Percentiles rank a stretch among this genome's conserved stretches.
Conservation (phyloP, 2,329 filamentous ascomycete species). For the Colletotrichum liriopes region DNA sequence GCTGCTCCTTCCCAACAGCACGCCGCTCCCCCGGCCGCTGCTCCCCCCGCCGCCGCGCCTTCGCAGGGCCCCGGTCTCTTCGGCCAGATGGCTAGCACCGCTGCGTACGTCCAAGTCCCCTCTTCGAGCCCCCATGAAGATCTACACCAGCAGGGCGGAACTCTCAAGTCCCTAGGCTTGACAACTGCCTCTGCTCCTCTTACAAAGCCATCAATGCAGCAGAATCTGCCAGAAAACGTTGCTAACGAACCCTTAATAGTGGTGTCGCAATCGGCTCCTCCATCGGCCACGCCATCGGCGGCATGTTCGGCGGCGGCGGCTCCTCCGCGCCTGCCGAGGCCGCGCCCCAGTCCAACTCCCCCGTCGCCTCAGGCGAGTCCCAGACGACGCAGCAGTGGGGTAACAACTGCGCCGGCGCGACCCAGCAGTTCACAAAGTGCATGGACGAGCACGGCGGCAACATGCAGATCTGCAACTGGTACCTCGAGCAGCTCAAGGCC, state of each 20-base stretch:
- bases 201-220: slow-evolving; percentile 13
- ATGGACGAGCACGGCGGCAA: slow-evolving; percentile 96
- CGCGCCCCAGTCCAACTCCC: slow-evolving; percentile 59
- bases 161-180: neutral
- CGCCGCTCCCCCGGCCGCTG: slow-evolving; percentile 55
- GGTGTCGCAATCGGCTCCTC: slow-evolving; percentile 97
- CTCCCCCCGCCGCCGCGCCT: slow-evolving; percentile 64
- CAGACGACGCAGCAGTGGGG: slow-evolving; percentile 60
- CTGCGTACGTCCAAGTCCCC: slow-evolving; percentile 80
- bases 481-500: slow-evolving; percentile 95
- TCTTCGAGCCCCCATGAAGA: neutral
- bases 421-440: slow-evolving; percentile 92
- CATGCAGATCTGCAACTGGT: slow-evolving; percentile 98
- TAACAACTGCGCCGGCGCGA: slow-evolving; percentile 83
- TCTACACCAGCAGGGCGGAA: neutral
- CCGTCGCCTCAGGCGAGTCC: slow-evolving; percentile 63
- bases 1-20: slow-evolving; percentile 65
- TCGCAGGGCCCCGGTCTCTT: slow-evolving; percentile 87
- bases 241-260: slow-evolving; percentile 62
- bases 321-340: slow-evolving; percentile 64
- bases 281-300: slow-evolving; percentile 94
- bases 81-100: slow-evolving; percentile 97
- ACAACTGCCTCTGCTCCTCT: neutral
- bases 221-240: neutral
- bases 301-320: slow-evolving; percentile 87